These are phyloP conservation scores for Macrolepiota albuminosa DNA, from an alignment of 768 basidiomycete genomes.

Conservation along the genomic window DNA sequence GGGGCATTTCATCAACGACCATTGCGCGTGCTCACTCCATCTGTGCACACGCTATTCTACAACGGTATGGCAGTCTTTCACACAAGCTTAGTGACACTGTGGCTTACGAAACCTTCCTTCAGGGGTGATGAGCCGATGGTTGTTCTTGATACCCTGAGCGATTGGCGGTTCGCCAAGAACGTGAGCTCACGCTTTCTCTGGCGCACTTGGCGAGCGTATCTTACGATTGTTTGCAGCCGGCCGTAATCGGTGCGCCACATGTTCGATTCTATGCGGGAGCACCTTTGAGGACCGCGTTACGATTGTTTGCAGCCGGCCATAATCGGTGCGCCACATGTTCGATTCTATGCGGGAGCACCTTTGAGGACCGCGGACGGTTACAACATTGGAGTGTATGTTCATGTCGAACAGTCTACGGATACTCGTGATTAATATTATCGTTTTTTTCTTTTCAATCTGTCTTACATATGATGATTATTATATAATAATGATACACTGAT, in stretches of 20 bases:
- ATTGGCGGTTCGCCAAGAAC: conserved; percentile 88
- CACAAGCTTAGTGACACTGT: background rate
- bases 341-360: conserved; percentile 93
- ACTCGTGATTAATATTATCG: background rate
- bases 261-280: conserved; percentile 92
- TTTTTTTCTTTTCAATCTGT: conserved; percentile 20
- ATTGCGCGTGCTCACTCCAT: conserved; percentile 63
- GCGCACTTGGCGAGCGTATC: background rate
- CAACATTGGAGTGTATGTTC: conserved; percentile 76
- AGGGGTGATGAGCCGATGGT: conserved; percentile 88
- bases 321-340: conserved; percentile 55
- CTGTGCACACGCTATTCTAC: conserved; percentile 79
- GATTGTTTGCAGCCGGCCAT: conserved; percentile 57
- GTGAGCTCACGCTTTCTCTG: conserved; percentile 36
- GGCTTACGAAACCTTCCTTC: conserved; percentile 1
- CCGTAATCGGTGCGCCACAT: conserved; percentile 59
- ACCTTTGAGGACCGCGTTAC: conserved; percentile 67
- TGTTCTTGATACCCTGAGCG: conserved; percentile 67
- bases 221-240: conserved; percentile 42
- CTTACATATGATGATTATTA: too few species aligned
- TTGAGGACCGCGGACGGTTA: conserved; percentile 84
- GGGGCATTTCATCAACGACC: conserved; percentile 37
- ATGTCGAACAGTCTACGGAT: background rate
- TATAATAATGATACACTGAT: too few species aligned
- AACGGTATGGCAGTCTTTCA: conserved; percentile 42